Conservation (phyloP, 305 asterid genomes). For the Plantago rigida region DNA sequence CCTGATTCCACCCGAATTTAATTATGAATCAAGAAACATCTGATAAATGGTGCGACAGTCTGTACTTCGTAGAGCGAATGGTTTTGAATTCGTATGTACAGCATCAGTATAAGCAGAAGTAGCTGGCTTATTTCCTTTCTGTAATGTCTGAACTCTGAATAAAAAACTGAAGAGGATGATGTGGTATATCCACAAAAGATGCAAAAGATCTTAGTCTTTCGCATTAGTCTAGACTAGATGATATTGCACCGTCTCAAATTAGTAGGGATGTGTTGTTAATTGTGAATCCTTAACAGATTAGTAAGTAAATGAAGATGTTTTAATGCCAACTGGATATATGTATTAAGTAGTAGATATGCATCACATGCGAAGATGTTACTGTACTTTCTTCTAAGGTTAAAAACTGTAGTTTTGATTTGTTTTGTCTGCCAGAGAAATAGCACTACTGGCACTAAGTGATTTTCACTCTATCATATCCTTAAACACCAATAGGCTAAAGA, state of each 20-base stretch:
- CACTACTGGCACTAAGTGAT: background rate
- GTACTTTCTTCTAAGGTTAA: constrained; percentile 5
- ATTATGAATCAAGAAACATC: background rate
- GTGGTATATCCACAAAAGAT: constrained; percentile 17
- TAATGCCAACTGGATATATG: constrained; percentile 29
- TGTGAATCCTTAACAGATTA: constrained; percentile 25
- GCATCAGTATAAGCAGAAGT: background rate
- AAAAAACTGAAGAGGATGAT: constrained; percentile 4
- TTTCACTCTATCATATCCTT: background rate
- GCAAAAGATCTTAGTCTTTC: constrained; percentile 23
- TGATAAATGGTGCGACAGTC: background rate
- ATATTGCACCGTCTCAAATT: constrained; percentile 30
- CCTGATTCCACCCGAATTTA: background rate
- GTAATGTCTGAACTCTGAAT: background rate
- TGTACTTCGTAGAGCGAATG: background rate
- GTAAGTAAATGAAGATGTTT: constrained; percentile 14
- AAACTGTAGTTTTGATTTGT: constrained; percentile 16
- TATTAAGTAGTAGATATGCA: background rate
- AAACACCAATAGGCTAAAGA: background rate
- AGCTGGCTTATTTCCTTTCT: constrained; percentile 16
- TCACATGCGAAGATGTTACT: constrained; percentile 26
- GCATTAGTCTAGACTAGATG: constrained; percentile 16
- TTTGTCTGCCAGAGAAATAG: constrained; percentile 30
- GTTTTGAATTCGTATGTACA: background rate
- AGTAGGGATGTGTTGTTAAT: constrained; percentile 32